Evolutionary conservation across 2,329 filamentous ascomycete genomes (phyloP), one percentile per base, ranked within the genome.

Genomic region (Tolypocladium guangdongense): DNA sequence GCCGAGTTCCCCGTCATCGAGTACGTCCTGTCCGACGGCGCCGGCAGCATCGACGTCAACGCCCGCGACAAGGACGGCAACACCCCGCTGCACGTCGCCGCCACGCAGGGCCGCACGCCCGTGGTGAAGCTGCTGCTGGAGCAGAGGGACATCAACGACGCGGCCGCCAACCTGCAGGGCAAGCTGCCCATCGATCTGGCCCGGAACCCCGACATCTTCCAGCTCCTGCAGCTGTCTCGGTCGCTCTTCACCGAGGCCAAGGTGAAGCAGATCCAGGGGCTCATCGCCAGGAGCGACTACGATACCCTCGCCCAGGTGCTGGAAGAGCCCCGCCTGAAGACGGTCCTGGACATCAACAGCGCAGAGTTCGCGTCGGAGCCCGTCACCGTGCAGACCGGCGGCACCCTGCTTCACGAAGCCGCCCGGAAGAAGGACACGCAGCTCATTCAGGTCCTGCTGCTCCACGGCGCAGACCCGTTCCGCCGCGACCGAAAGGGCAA

Each of bases 401-500:
- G 93, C 12, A 96, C 90, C 1, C 74, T 99, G 10, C 77, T 99
- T 35, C 93, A 99, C 66, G 92, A 99, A 68, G 93, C 92, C 0
- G 91, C 93, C 7, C 83, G 90, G 61, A 90, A 87, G 67, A 90
- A 82, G 71, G 91, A 99, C 64, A 84, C 84, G 27, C 86, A 88
- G 61, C 79, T 99, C 24, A 95, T 96, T 55, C 88, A 97, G 66
- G 80, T 96, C 20, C 78, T 99, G 14, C 76, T 99, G 38, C 83
- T 97, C 51, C 95, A 97, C 64, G 93, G 93, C 12, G 93, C 92
- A 12, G 93, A 99, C 68, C 93, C 93, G 0, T 99, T 99, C 72
- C 85, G 90, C 53, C 84, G 93, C 56, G 93, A 99, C 70, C 88
- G 90, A 62, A 96, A 90, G 72, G 93, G 93, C 49, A 97, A 95